Conservation (phyloP, 176 grass and related monocot species). For the Olyra latifolia region DNA sequence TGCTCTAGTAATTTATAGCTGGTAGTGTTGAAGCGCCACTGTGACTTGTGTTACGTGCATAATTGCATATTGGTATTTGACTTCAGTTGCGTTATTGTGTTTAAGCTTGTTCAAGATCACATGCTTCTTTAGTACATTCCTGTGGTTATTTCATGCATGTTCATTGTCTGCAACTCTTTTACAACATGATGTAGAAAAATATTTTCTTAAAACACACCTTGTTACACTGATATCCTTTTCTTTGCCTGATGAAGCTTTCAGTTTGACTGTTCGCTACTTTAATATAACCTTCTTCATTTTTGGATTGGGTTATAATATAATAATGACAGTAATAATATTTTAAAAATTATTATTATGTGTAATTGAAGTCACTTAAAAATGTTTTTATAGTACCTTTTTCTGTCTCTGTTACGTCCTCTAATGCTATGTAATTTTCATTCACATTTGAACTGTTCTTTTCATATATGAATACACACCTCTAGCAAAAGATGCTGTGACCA, state of each 20-base stretch:
- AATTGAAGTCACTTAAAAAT: no score
- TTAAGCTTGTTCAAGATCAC: neutral
- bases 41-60: neutral
- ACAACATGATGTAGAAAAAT: no score
- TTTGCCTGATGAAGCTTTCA: neutral
- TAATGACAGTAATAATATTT: no score
- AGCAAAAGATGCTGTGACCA: neutral
- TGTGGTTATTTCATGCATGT: no score
- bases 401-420: no score
- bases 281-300: no score
- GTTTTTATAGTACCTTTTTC: no score
- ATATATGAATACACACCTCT: neutral
- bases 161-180: no score
- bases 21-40: constrained; percentile 4
- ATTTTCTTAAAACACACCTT: neutral
- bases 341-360: no score
- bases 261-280: neutral
- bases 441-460: neutral
- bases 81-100: neutral
- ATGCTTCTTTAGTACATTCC: neutral
- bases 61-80: constrained; percentile 11
- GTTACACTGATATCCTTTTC: neutral
- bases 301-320: no score
- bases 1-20: neutral
- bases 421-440: no score